phyloP scores from a whole-genome alignment of 1,139 yeast species.

The Saccharomyces pastorianus region DNA sequence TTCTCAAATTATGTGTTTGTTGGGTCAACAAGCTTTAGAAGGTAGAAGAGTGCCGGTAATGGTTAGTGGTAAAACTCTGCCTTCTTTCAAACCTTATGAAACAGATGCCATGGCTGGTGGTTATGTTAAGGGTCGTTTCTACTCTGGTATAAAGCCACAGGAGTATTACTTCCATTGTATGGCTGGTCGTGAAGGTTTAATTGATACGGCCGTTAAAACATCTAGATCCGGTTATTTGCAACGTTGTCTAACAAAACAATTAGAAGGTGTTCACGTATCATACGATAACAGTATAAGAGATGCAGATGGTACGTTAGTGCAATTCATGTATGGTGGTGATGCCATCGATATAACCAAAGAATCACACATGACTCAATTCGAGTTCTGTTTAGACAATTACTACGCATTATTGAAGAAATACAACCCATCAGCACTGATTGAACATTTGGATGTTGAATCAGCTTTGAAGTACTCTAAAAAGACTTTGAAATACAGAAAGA shows the following conservation, averaged over 20 bases:
- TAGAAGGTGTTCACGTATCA: constrained; percentile 91
- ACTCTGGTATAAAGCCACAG: constrained; percentile 97
- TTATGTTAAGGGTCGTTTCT: constrained; percentile 92
- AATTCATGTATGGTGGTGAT: constrained; percentile 97
- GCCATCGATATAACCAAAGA: constrained; percentile 90
- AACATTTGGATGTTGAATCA: constrained; percentile 69
- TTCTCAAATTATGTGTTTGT: constrained; percentile 97
- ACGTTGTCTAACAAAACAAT: constrained; percentile 95
- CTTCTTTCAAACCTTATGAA: constrained; percentile 93
- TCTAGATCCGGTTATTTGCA: constrained; percentile 97
- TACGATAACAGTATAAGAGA: constrained; percentile 96
- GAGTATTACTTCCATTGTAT: constrained; percentile 99
- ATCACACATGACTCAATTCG: constrained; percentile 87
- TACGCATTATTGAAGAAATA: constrained; percentile 80
- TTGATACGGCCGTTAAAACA: constrained; percentile 98
- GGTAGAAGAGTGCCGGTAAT: constrained; percentile 99
- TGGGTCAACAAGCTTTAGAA: constrained; percentile 98
- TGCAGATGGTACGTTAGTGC: constrained; percentile 87
- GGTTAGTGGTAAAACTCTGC: constrained; percentile 97
- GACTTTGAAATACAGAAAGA: constrained; percentile 64
- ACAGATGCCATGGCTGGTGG: constrained; percentile 99
- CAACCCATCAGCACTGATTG: constrained; percentile 70
- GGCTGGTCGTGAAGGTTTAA: constrained; percentile 99
- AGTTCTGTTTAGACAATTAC: constrained; percentile 87
- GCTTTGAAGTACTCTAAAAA: constrained; percentile 79